A percentile compares a stretch with the other conserved stretches of the same genome.
Conservation (phyloP, 1,284 basidiomycete genomes). For the Fomitopsis pinicola region DNA sequence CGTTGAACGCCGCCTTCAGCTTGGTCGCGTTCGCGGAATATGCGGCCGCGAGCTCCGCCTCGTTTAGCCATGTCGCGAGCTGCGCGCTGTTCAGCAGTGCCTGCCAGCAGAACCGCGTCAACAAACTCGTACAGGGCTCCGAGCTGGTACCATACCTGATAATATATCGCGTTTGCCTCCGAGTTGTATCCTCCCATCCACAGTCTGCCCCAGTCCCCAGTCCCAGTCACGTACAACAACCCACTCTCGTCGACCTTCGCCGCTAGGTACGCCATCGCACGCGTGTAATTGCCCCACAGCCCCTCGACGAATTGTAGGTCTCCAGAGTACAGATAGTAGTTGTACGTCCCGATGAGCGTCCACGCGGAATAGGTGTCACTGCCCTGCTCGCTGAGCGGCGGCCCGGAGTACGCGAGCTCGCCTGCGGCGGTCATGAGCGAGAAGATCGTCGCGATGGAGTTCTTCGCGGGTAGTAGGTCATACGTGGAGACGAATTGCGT, state of each 20-base stretch:
- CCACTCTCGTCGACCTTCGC: conserved; percentile 41
- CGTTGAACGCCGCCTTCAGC: conserved; percentile 40
- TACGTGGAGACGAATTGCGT: conserved; percentile 58
- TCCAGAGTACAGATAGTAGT: conserved; percentile 43
- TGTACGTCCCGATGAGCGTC: conserved; percentile 44
- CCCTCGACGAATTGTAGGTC: conserved; percentile 38
- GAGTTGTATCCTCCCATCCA: conserved; percentile 45
- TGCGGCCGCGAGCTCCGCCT: conserved; percentile 26
- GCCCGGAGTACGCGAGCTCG: conserved; percentile 54
- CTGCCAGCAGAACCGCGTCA: conserved; percentile 18
- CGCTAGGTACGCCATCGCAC: conserved; percentile 41
- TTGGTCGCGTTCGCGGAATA: conserved; percentile 39
- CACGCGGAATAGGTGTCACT: conserved; percentile 40
- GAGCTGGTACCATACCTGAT: conserved; percentile 27
- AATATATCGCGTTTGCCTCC: conserved; percentile 45
- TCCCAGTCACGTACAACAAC: conserved; percentile 41
- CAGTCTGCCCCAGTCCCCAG: conserved; percentile 48
- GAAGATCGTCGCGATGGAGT: conserved; percentile 58
- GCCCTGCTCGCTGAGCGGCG: conserved; percentile 49
- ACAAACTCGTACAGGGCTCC: background rate
- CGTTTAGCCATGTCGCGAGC: conserved; percentile 38
- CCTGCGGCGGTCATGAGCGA: conserved; percentile 48
- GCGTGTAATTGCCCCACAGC: conserved; percentile 48
- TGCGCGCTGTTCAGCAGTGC: conserved; percentile 44
- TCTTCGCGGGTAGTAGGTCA: conserved; percentile 49